phyloP scores from a whole-genome alignment of 345 rosid genomes.

The Kernera saxatilis region DNA sequence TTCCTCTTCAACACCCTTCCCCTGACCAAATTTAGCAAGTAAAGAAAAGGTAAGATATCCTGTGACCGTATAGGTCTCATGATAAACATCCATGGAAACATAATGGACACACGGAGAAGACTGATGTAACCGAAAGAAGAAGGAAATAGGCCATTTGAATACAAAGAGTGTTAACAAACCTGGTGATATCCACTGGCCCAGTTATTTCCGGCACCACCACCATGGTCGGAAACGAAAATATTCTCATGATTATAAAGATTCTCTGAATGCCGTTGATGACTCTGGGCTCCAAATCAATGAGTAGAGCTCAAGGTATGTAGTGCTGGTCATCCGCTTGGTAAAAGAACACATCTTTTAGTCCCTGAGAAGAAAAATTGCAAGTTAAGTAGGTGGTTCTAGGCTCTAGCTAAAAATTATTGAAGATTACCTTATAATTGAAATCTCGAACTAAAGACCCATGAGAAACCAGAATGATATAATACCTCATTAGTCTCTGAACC shows the following conservation, averaged over 20 bases:
- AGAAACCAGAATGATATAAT: not conserved
- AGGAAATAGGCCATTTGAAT: not conserved
- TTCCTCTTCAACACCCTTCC: conserved; percentile 92
- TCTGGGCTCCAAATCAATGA: conserved; percentile 96
- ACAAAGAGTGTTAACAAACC: conserved; percentile 45
- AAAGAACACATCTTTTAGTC: conserved; percentile 91
- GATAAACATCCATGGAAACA: not conserved
- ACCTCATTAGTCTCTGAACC: conserved; percentile 93
- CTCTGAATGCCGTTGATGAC: conserved; percentile 93
- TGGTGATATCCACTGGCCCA: conserved; percentile 99
- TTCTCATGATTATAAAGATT: conserved; percentile 97
- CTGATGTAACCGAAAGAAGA: not conserved
- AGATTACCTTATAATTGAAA: too few species aligned
- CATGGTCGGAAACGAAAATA: conserved; percentile 75
- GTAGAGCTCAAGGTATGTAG: conserved; percentile 87
- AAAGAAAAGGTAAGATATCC: not conserved
- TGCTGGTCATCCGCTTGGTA: conserved; percentile 99
- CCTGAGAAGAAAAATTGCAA: conserved; percentile 29
- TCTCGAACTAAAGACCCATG: not conserved
- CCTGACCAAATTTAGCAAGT: conserved; percentile 41
- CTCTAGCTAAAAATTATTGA: too few species aligned
- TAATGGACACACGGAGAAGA: not conserved
- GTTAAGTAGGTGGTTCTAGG: not conserved
- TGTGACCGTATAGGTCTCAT: not conserved
- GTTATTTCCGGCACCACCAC: conserved; percentile 98